Percentiles rank a stretch among this genome's conserved stretches.
Evolutionary conservation across 805 yeast genomes (phyloP).

Genomic region (Metschnikowia baotianmanensis): DNA sequence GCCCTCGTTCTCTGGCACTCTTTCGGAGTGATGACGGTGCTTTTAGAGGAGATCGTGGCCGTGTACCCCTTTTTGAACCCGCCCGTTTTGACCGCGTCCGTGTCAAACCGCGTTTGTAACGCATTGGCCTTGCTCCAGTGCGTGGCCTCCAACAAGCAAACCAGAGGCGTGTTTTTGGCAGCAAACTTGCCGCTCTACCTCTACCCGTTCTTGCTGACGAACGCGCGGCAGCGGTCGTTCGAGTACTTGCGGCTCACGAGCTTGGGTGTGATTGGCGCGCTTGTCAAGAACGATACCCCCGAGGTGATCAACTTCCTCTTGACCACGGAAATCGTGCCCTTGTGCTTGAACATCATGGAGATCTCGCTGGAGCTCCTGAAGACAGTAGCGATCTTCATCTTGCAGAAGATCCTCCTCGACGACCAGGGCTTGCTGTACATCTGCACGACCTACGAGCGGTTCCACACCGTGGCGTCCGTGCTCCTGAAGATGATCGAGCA

Average conservation of each 20-base stretch:
- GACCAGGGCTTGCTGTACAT: slow-evolving; percentile 89
- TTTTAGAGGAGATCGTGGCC: slow-evolving; percentile 82
- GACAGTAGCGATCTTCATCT: slow-evolving; percentile 94
- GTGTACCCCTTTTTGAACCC: slow-evolving; percentile 91
- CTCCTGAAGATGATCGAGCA: slow-evolving; percentile 87
- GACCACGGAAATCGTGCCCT: slow-evolving; percentile 95
- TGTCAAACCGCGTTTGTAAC: slow-evolving; percentile 91
- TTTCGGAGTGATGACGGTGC: slow-evolving; percentile 92
- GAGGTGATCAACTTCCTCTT: slow-evolving; percentile 89
- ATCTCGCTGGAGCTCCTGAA: slow-evolving; percentile 89
- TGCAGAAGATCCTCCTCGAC: slow-evolving; percentile 88
- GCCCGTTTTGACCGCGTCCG: slow-evolving; percentile 78
- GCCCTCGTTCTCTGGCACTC: slow-evolving; percentile 94
- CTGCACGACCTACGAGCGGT: slow-evolving; percentile 93
- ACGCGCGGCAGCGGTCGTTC: slow-evolving; percentile 87
- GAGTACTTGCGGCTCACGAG: slow-evolving; percentile 92
- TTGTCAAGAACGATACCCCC: slow-evolving; percentile 93
- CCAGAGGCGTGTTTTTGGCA: slow-evolving; percentile 76
- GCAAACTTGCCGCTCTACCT: slow-evolving; percentile 91
- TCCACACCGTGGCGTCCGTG: slow-evolving; percentile 90
- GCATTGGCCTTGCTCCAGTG: slow-evolving; percentile 93
- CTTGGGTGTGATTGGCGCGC: slow-evolving; percentile 94
- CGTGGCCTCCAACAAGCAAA: slow-evolving; percentile 92
- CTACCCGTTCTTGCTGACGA: slow-evolving; percentile 91
- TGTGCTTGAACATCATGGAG: slow-evolving; percentile 93